A percentile compares a stretch with the other conserved stretches of the same genome.
These are phyloP conservation scores for Neonectria coccinea DNA, from an alignment of 2,329 filamentous ascomycete genomes.

Conservation along the genomic window DNA sequence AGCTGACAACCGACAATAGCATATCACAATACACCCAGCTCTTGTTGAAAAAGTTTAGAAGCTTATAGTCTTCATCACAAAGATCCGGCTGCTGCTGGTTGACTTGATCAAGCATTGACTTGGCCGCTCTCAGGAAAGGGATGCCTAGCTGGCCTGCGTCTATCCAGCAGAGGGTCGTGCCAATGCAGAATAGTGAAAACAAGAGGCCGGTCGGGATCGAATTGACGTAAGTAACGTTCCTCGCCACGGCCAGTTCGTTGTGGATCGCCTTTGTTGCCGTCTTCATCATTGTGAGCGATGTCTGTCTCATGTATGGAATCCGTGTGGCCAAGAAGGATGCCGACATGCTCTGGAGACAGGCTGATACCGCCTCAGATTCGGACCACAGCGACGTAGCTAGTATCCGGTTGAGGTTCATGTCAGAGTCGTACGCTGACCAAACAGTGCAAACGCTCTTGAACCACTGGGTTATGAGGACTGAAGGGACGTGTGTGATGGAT, in stretches of 20 bases:
- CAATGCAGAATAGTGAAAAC: conserved; percentile 54
- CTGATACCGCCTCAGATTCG: conserved; percentile 52
- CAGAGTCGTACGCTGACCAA: conserved; percentile 56
- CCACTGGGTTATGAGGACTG: conserved; percentile 51
- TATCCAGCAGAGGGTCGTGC: conserved; percentile 55
- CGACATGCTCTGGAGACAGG: conserved; percentile 56
- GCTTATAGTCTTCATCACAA: conserved; percentile 39
- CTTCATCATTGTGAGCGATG: conserved; percentile 50
- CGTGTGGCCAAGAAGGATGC: conserved; percentile 51
- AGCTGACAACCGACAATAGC: conserved; percentile 52
- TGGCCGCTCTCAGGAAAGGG: conserved; percentile 48
- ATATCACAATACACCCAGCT: conserved; percentile 56
- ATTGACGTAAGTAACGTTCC: conserved; percentile 35
- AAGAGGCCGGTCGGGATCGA: conserved; percentile 51
- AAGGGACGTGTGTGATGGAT: conserved; percentile 34
- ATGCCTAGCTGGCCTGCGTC: conserved; percentile 50
- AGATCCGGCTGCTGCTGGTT: conserved; percentile 36
- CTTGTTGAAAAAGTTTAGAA: conserved; percentile 54
- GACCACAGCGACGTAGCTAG: conserved; percentile 53
- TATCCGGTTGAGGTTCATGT: conserved; percentile 53
- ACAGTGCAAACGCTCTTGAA: conserved; percentile 54
- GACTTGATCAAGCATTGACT: conserved; percentile 43
- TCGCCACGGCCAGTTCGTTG: conserved; percentile 45
- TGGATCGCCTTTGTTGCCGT: conserved; percentile 51
- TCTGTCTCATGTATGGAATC: conserved; percentile 50